Percentiles rank a stretch among this genome's conserved stretches.
phyloP scores from a whole-genome alignment of 2,329 filamentous ascomycete species.

The Monosporascus sp. region DNA sequence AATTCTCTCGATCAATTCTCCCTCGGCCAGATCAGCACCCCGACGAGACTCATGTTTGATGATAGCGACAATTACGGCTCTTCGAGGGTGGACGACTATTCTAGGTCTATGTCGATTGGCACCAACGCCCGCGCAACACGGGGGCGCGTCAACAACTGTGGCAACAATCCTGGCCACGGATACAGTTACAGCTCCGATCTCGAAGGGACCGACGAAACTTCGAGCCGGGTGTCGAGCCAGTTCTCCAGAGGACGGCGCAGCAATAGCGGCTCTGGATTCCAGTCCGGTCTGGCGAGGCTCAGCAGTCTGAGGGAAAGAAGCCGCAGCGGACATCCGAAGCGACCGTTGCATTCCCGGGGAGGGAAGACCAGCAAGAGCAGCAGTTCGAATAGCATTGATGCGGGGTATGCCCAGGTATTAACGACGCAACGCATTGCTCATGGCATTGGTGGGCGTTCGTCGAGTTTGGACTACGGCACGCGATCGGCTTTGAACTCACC shows the following conservation, averaged over 20 bases:
- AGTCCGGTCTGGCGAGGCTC: constrained; percentile 53
- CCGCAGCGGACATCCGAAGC: constrained; percentile 34
- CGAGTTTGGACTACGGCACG: constrained; percentile 69
- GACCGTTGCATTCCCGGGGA: constrained; percentile 48
- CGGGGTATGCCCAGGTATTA: constrained; percentile 53
- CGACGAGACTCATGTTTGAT: constrained; percentile 29
- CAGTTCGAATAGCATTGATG: constrained; percentile 61
- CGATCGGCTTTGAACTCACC: constrained; percentile 28
- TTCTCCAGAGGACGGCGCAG: constrained; percentile 61
- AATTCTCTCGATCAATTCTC: constrained; percentile 84
- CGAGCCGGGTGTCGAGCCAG: constrained; percentile 48
- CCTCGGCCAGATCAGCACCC: constrained; percentile 40
- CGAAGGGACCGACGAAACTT: constrained; percentile 48
- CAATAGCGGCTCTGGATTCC: constrained; percentile 74
- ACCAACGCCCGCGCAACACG: constrained; percentile 14
- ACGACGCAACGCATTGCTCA: constrained; percentile 56
- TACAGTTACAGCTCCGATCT: constrained; percentile 61
- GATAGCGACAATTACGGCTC: constrained; percentile 29
- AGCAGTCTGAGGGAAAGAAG: constrained; percentile 55
- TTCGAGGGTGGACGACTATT: constrained; percentile 19
- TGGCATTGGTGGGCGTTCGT: constrained; percentile 52
- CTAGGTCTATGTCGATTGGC: constrained; percentile 21
- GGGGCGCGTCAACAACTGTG: constrained; percentile 17
- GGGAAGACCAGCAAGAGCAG: constrained; percentile 70
- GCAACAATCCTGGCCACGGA: constrained; percentile 31